A percentile compares a stretch with the other conserved stretches of the same genome.
Conservation (phyloP, 805 yeast genomes). For the Metschnikowia sp. region DNA sequence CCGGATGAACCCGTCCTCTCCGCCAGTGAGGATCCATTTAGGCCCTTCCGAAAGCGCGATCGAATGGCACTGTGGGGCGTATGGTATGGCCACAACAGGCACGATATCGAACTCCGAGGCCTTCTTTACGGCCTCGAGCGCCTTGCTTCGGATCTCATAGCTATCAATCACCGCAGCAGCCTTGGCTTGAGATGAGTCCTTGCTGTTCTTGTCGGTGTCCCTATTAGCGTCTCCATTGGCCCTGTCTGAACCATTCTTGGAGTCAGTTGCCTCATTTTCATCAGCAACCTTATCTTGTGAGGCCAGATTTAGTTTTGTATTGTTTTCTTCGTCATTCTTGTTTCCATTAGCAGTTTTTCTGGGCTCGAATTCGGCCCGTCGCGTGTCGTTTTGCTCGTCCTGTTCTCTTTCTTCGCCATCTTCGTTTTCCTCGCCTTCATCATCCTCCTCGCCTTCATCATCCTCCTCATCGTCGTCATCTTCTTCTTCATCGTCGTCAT, state of each 20-base stretch:
- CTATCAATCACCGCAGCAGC: neutral
- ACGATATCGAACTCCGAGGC: slow-evolving; percentile 64
- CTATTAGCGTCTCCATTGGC: too few species aligned
- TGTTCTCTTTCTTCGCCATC: slow-evolving; percentile 24
- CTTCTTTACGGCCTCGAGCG: slow-evolving; percentile 42
- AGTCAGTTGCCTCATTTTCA: neutral
- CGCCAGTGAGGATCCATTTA: slow-evolving; percentile 88
- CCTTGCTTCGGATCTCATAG: slow-evolving; percentile 17
- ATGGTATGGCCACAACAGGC: slow-evolving; percentile 88
- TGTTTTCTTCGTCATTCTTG: neutral
- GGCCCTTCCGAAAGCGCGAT: slow-evolving; percentile 76
- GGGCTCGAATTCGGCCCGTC: slow-evolving; percentile 1
- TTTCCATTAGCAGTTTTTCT: slow-evolving; percentile 20
- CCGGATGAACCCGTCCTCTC: slow-evolving; percentile 91
- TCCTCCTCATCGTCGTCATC: slow-evolving; percentile 11
- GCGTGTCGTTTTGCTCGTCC: slow-evolving; percentile 27
- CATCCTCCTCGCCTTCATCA: slow-evolving; percentile 14
- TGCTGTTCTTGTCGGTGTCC: slow-evolving; percentile 8
- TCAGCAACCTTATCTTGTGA: neutral
- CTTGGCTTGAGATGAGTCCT: neutral
- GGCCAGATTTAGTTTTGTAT: neutral
- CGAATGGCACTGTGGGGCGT: slow-evolving; percentile 72
- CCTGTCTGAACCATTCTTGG: neutral
- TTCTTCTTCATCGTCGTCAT: slow-evolving; percentile 16
- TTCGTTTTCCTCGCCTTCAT: slow-evolving; percentile 19